Conservation (phyloP, 805 yeast species). For the Suhomyces sp. region DNA sequence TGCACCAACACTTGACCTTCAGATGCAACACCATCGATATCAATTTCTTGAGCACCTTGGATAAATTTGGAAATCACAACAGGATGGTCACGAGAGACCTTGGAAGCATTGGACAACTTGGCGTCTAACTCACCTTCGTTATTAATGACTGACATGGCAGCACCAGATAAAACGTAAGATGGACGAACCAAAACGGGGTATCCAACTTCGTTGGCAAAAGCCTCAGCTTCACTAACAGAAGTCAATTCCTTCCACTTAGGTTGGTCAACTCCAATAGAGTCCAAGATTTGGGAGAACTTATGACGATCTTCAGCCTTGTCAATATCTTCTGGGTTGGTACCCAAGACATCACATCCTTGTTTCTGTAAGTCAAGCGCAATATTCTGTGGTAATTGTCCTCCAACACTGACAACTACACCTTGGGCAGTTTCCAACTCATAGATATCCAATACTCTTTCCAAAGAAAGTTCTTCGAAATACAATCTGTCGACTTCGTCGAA, state of each 20-base stretch:
- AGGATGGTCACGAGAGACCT: slow-evolving; percentile 94
- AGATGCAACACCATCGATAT: slow-evolving; percentile 93
- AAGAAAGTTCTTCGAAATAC: slow-evolving; percentile 91
- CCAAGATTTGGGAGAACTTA: slow-evolving; percentile 91
- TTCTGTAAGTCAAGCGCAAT: slow-evolving; percentile 82
- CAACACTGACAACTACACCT: slow-evolving; percentile 94
- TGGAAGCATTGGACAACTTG: slow-evolving; percentile 82
- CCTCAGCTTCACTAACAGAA: slow-evolving; percentile 78
- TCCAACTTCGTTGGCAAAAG: slow-evolving; percentile 80
- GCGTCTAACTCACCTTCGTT: slow-evolving; percentile 74
- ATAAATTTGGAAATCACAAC: slow-evolving; percentile 96
- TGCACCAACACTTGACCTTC: slow-evolving; percentile 88
- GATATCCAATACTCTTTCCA: slow-evolving; percentile 96
- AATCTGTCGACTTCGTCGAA: slow-evolving; percentile 97
- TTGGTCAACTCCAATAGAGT: slow-evolving; percentile 90
- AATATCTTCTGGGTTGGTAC: slow-evolving; percentile 91
- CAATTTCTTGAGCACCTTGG: slow-evolving; percentile 95
- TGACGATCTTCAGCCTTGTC: slow-evolving; percentile 98
- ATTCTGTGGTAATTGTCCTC: slow-evolving; percentile 98
- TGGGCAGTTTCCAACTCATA: slow-evolving; percentile 86
- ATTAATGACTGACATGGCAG: slow-evolving; percentile 94
- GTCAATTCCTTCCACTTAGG: slow-evolving; percentile 97
- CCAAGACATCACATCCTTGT: slow-evolving; percentile 83
- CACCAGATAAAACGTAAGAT: slow-evolving; percentile 95
- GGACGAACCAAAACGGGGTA: slow-evolving; percentile 98